Base-by-base conservation (phyloP, 1,284 basidiomycete genomes). In the Apiotrichum brassicae region DNA sequence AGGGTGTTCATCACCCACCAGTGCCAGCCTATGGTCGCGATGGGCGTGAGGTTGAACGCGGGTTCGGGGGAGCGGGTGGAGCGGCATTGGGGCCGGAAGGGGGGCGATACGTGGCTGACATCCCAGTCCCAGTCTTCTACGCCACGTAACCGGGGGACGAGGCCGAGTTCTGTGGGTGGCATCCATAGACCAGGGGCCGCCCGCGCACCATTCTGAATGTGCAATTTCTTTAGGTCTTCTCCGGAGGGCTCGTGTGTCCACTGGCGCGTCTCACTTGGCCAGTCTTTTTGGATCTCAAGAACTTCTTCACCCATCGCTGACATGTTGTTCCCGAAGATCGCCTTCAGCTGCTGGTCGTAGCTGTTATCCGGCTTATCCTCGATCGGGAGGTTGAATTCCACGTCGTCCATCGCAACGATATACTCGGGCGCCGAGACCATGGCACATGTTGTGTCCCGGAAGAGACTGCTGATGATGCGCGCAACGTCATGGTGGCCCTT, bases 401-500 rank as follows among this genome's bases (percentile, higher is more conserved):
- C 28, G 8, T 16, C 25, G 9, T 6, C 30, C 19, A 30, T 48
- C 14, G 50, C 16, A 50, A 48, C 51, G 34, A 12, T n/a, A 35
- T 63, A 65, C 11, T 51, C 38, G 2, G 42, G 45, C 13, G 63
- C 55, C 9, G 53, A 25, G 13, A 66, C 38, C 57, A 69, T 64
- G 4, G 53, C 51, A 46, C 72, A 74, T 2, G 66, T 54, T 12
- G 58, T 59, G 44, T 74, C 71, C 25, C 61, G 58, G 9, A 72
- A 33, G 18, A 74, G 54, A 25, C 65, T 64, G 3, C 61, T 61
- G 12, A 67, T 54, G 16, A 74, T 56, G 46, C 61, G 61, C 1
- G 60, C 62, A 13, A 70, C 53, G 47, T 74, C 72, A 8, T 62
- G 59, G 53, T 74, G 72, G 1, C 72, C 71, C 2, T 61, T 59